Evolutionary conservation across 2,329 filamentous ascomycete genomes (phyloP), one percentile per base, ranked within the genome.

Genomic region (Aspergillus arachidicola): DNA sequence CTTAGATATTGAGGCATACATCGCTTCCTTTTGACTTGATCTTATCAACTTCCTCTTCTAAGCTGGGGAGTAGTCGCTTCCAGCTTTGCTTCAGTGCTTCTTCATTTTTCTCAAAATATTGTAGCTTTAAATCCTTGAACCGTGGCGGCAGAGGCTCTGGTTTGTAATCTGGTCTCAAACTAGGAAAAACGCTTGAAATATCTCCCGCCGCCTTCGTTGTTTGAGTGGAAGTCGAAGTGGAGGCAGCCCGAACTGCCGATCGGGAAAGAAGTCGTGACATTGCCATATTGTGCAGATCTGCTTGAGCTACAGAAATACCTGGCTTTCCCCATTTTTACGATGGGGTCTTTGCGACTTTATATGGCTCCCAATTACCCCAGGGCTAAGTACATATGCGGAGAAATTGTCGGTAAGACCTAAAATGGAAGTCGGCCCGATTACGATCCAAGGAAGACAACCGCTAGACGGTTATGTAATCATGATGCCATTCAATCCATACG

Each of bases 151-250:
- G 71, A 16, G 80, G 77, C 57, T 79, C 73, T 1, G 78, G 73
- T 56, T 78, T 72, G 60, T 79, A 79, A 61, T 79, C 80, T 1
- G 79, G 79, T 62, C 72, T 70, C 59, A 83, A 72, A 63, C 79
- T 81, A 1, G 80, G 80, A 61, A 83, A 83, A n/a, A 82, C 80
- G 12, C 79, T 81, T 4, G 80, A 82, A 59, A 83, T 83, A 66
- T 83, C 81, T 34, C 80, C 80, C 2, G 75, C 76, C 14, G 78
- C 76, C 67, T 82, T 82, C 41, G 79, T 81, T 36, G 74, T 71
- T 41, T 75, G 73, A 12, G 75, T 67, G 19, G n/a, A n/a, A n/a
- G 71, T 67, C n/a, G 76, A 69, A 4, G 74, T 74, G 11, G 74
- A 73, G 36, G 72, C 74, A n/a, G 73, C 71, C 10, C 75, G 71